Evolutionary conservation across 176 grass and related monocot species (phyloP).

Genomic region (Eremochloa ophiuroides): DNA sequence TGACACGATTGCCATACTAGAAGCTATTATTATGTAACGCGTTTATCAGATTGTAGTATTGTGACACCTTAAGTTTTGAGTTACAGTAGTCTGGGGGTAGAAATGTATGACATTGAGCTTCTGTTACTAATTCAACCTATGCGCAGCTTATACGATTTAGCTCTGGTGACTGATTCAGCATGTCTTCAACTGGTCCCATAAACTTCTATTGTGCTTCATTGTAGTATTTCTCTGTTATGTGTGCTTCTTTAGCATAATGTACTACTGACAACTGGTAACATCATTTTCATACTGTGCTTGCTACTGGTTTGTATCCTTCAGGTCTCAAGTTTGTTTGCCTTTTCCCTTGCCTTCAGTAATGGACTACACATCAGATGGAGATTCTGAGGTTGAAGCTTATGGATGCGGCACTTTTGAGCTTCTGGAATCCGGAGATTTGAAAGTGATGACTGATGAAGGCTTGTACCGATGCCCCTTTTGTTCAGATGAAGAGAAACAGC

Average conservation of each 20-base stretch:
- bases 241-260: background rate
- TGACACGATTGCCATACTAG: background rate
- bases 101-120: background rate
- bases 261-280: background rate
- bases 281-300: background rate
- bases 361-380: constrained; percentile 39
- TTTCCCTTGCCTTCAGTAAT: constrained; percentile 22
- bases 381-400: constrained; percentile 61
- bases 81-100: background rate
- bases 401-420: constrained; percentile 21
- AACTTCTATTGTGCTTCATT: background rate
- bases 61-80: background rate
- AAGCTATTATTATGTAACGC: background rate
- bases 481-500: constrained; percentile 43
- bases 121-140: background rate
- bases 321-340: background rate
- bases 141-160: background rate
- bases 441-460: constrained; percentile 37
- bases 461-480: constrained; percentile 73
- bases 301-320: background rate
- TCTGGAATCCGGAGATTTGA: constrained; percentile 44
- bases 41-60: background rate
- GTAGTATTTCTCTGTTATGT: background rate
- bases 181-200: background rate
- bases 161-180: background rate